phyloP scores from a whole-genome alignment of 2,329 filamentous ascomycete species.

The Camillea tinctor region DNA sequence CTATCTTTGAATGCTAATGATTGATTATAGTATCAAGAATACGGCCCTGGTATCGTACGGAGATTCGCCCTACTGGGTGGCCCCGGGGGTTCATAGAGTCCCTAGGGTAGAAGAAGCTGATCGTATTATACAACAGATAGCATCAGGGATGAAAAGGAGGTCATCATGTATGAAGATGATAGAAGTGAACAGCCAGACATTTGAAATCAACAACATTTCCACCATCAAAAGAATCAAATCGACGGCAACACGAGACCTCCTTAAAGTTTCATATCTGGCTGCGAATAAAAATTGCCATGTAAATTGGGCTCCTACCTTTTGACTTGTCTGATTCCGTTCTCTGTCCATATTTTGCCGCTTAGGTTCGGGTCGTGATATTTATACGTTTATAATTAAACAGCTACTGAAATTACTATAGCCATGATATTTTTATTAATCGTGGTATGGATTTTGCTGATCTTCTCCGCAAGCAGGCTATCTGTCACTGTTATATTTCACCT shows the following conservation, averaged over 20 bases:
- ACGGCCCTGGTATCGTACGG: slow-evolving; percentile 91
- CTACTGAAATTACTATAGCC: neutral
- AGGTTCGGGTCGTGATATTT: neutral
- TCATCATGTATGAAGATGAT: slow-evolving; percentile 19
- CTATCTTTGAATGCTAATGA: slow-evolving; percentile 7
- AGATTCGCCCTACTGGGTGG: slow-evolving; percentile 92
- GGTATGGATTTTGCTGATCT: neutral
- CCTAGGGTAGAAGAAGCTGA: slow-evolving; percentile 2
- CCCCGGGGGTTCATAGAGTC: slow-evolving; percentile 70
- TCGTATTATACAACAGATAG: slow-evolving; percentile 18
- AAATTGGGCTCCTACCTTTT: neutral
- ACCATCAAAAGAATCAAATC: neutral
- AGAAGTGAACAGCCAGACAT: slow-evolving; percentile 10
- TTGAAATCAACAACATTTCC: slow-evolving; percentile 9
- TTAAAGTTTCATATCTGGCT: neutral
- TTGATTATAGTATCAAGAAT: slow-evolving; percentile 76
- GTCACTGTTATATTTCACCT: neutral
- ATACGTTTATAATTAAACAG: neutral
- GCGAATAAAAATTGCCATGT: neutral
- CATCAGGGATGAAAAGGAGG: slow-evolving; percentile 14
- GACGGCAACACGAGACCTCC: neutral
- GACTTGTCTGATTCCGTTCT: neutral
- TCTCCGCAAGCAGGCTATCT: neutral
- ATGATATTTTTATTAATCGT: neutral
- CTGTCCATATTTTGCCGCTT: neutral